A percentile compares a stretch with the other conserved stretches of the same genome.
phyloP scores from a whole-genome alignment of 345 rosid genomes.

The Mangifera indica region DNA sequence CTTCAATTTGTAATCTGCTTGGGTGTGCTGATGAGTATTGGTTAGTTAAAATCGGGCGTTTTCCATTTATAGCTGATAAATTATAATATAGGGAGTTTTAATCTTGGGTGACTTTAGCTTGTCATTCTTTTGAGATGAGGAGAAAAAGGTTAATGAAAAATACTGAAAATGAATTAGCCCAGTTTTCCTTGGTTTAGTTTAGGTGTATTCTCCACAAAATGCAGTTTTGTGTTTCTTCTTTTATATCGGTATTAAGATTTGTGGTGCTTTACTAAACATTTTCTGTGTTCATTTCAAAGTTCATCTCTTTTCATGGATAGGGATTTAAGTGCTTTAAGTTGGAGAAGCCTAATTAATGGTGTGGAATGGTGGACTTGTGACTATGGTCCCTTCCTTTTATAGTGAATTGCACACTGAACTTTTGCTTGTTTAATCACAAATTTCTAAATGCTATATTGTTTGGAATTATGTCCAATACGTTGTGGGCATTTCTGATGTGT shows the following conservation, averaged over 20 bases:
- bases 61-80: background rate
- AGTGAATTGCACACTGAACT: background rate
- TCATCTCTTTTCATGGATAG: background rate
- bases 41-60: background rate
- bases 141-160: background rate
- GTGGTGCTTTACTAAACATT: background rate
- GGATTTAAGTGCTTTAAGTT: background rate
- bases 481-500: background rate
- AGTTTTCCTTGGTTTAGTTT: background rate
- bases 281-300: background rate
- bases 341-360: background rate
- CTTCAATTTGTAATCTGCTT: background rate
- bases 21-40: background rate
- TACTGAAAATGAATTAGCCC: background rate
- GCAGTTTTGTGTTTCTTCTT: background rate
- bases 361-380: background rate
- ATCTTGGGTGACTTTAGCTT: background rate
- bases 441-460: background rate
- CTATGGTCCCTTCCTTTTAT: background rate
- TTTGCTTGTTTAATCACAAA: too few species aligned
- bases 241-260: background rate
- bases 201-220: background rate
- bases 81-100: background rate
- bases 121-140: background rate
- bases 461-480: background rate